Base-by-base conservation (phyloP, 139 green algal species). In the Chlamydomonas asymmetrica region DNA sequence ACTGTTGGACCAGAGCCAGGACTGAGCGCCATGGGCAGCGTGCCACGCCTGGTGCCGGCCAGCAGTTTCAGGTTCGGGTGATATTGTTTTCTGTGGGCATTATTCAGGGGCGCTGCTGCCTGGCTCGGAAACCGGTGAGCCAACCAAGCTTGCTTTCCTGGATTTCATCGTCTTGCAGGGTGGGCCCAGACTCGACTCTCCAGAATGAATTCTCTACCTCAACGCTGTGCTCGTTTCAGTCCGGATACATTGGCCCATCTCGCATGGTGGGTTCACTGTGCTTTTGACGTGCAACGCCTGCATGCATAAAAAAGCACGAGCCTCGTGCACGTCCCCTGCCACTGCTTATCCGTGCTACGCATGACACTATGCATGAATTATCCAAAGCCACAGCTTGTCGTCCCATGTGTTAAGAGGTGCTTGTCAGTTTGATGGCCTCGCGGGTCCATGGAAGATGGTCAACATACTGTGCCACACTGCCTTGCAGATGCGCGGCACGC, bases 31-130 rank as follows among this genome's bases (percentile, higher is more conserved):
- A 25, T 20, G 48, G 25, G 43, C 27, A 20, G 27, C 48, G 1
- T 45, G 45, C 10, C 32, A 6, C 57, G 22, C 50, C 54, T 49
- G 10, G 5, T 25, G 2, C 43, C 43, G n/a, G 34, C 71, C n/a
- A n/a, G 38, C 27, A 79, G 71, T 63, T 54, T 75, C 63, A 78
- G 62, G 62, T 64, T 37, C 48, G 68, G 25, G 54, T 52, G 45
- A 16, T 16, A 52, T 25, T 16, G 45, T 16, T 16, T 10, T 10
- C 18, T 10, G 13, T 25, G 13, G 45, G 18, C 45, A 25, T 52
- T 52, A 16, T 25, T 10, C 13, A 52, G 13, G 45, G 13, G 45
- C 45, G 13, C 45, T 52, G 45, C 18, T 52, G 45, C 13, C 45
- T 25, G 45, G 45, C 13, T 10, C 13, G 18, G 13, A 16, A 16